phyloP scores from a whole-genome alignment of 345 rosid genomes.

The Mallotus nudiflorus region DNA sequence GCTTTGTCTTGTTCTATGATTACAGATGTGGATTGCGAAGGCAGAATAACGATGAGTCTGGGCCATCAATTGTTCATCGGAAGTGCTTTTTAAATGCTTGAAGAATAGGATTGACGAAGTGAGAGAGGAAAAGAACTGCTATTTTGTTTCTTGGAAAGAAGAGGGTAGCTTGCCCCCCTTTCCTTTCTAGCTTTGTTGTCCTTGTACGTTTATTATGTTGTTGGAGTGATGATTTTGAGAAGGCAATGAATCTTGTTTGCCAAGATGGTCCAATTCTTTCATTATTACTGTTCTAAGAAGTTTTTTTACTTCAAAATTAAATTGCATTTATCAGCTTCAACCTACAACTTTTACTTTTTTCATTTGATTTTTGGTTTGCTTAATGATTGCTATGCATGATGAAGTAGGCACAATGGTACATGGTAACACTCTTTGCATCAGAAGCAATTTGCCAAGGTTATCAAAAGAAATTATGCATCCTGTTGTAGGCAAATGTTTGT shows the following conservation, averaged over 20 bases:
- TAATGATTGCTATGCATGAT: too few relatives aligned
- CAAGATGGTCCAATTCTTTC: conserved; percentile 39
- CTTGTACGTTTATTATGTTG: conserved; percentile 34
- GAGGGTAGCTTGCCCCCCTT: conserved; percentile 32
- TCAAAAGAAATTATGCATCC: too few relatives aligned
- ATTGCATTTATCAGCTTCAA: not conserved
- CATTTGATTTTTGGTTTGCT: too few relatives aligned
- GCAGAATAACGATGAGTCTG: conserved; percentile 93
- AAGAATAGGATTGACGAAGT: conserved; percentile 22
- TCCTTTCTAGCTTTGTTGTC: conserved; percentile 36
- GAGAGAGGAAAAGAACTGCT: conserved; percentile 17
- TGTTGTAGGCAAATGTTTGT: too few relatives aligned
- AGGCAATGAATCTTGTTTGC: conserved; percentile 36
- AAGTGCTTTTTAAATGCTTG: conserved; percentile 71
- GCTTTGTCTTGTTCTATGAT: conserved; percentile 4
- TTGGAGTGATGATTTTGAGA: conserved; percentile 45
- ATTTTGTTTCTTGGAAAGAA: conserved; percentile 16
- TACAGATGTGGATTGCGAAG: conserved; percentile 95
- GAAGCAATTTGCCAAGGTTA: too few relatives aligned
- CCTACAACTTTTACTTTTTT: not conserved
- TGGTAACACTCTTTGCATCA: too few relatives aligned
- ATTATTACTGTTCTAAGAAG: conserved; percentile 13
- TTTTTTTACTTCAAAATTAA: conserved; percentile 3
- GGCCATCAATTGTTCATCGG: conserved; percentile 92
- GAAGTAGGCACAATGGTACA: too few relatives aligned